Percentiles rank a stretch among this genome's conserved stretches.
phyloP scores from a whole-genome alignment of 345 rosid genomes.

The Salix purpurea region DNA sequence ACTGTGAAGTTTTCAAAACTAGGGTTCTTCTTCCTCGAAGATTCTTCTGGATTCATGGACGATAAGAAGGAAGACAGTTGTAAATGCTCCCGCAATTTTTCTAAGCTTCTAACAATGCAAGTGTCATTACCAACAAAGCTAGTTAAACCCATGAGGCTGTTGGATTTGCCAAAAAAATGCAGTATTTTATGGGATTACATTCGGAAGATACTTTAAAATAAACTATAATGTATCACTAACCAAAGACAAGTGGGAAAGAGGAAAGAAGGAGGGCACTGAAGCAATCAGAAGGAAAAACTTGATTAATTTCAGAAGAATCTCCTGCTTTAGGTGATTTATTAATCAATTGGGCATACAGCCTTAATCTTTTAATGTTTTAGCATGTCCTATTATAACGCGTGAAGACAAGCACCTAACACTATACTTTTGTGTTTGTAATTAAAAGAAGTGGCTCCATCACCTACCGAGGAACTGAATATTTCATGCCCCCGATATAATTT shows the following conservation, averaged over 20 bases:
- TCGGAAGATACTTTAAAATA: neutral
- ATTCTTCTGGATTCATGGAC: neutral
- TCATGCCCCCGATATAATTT: neutral
- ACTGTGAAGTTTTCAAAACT: neutral
- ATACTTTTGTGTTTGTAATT: neutral
- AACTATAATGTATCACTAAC: slow-evolving; percentile 17
- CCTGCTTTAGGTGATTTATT: neutral
- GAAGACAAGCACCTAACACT: slow-evolving; percentile 5
- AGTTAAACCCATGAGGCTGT: neutral
- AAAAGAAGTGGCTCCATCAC: slow-evolving; percentile 13
- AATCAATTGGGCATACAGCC: neutral
- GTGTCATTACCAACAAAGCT: neutral
- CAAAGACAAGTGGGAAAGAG: slow-evolving; percentile 30
- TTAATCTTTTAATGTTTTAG: neutral
- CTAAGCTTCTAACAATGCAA: neutral
- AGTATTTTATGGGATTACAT: neutral
- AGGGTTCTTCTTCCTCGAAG: neutral
- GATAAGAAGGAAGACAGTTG: neutral
- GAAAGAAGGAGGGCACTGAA: slow-evolving; percentile 9
- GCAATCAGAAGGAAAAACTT: neutral
- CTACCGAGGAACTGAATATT: slow-evolving; percentile 4
- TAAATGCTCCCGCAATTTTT: neutral
- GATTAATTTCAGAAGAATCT: neutral
- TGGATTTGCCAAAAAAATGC: neutral
- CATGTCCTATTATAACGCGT: neutral